Base-by-base conservation (phyloP, 768 basidiomycete species). In the Trametes coccinea region DNA sequence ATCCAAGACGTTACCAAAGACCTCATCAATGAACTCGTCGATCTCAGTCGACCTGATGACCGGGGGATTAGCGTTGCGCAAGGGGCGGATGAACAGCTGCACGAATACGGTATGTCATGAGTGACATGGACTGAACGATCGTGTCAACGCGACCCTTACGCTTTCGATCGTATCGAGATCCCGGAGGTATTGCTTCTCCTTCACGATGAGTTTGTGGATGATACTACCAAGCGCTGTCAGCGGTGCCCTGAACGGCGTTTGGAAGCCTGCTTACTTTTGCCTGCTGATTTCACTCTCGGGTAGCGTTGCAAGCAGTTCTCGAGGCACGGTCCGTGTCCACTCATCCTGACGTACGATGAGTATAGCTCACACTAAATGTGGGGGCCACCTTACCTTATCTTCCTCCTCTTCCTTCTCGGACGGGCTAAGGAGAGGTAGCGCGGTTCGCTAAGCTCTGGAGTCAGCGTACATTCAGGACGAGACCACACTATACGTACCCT, bases 1-100 rank as follows among this genome's bases (percentile, higher is more conserved):
- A 62, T 93, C 92, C 4, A 90, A 79, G 43, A 95, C 86, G 71
- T 97, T 97, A 52, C 90, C 87, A 64, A 98, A 95, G 3, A 95
- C 88, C 37, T 92, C 89, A 46, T 92, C 90, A 52, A 97, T 87
- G 73, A 98, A 96, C 37, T 88, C 85, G 34, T 92, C 89, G 6
- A 96, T 74, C 34, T 84, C 79, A 29, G 80, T 69, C 4, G 79
- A 74, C 4, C 80, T 76, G 66, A 89, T 83, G 59, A 89, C 78
- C 0, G 79, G 64, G 76, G 88, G 87, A 14, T 74, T 77, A 64
- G 80, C 84, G 71, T 56, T 81, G 71, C 71, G 85, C 59, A 71
- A 79, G 72, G 70, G 85, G 65, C 79, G 76, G 51, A 89, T 80
- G 71, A 87, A 86, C 51, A 88, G 60, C 79, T 80, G 31, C 66